Conservation (phyloP, 345 rosid species). For the Hibiscus syriacus region DNA sequence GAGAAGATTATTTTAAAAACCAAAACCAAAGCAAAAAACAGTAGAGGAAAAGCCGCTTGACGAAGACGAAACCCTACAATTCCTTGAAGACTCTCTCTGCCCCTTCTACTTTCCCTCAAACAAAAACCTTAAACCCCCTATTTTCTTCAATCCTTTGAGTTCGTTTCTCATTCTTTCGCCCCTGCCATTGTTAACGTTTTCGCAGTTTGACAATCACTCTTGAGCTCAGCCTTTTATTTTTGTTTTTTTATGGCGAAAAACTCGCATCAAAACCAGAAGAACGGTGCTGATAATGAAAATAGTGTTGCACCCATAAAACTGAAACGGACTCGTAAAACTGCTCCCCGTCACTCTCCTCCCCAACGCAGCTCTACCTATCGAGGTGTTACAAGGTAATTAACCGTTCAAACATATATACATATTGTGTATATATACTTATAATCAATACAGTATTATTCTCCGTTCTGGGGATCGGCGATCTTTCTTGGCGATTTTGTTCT, state of each 20-base stretch:
- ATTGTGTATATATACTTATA: no score
- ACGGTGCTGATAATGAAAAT: not conserved
- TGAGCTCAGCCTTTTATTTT: not conserved
- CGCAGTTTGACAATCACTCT: not conserved
- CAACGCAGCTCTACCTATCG: constrained; percentile 57
- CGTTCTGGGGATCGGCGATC: no score
- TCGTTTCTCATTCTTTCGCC: not conserved
- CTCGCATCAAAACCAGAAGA: constrained; percentile 16
- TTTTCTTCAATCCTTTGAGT: not conserved
- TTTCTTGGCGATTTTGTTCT: not conserved
- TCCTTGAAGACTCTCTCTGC: no score
- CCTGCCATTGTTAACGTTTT: not conserved
- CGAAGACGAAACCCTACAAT: not conserved
- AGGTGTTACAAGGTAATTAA: constrained; percentile 55
- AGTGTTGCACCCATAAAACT: constrained; percentile 9
- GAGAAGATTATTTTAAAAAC: not conserved
- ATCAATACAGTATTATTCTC: no score
- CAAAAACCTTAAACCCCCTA: no score
- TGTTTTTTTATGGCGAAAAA: constrained; percentile 54
- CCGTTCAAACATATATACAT: no score
- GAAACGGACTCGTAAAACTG: constrained; percentile 45
- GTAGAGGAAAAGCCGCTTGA: not conserved
- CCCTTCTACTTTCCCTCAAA: no score
- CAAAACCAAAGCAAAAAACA: no score
- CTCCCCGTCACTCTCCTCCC: constrained; percentile 44